These are phyloP conservation scores for Aspergillus taichungensis DNA, from an alignment of 495 filamentous ascomycete genomes.

Conservation along the genomic window DNA sequence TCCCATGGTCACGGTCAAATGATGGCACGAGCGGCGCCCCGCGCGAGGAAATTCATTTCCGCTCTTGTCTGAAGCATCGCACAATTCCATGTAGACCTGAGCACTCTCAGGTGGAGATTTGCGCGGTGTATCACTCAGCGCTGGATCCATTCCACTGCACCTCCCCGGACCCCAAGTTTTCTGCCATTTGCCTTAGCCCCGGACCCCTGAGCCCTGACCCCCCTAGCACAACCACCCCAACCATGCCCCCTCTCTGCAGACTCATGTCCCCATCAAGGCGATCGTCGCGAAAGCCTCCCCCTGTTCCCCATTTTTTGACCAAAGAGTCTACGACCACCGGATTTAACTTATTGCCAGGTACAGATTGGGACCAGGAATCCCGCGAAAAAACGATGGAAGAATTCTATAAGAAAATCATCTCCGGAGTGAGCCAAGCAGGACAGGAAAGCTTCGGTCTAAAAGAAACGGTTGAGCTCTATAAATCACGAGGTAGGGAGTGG, in stretches of 20 bases:
- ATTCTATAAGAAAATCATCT: slow-evolving; percentile 49
- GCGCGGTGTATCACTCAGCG: slow-evolving; percentile 6
- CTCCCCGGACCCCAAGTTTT: slow-evolving; percentile 1
- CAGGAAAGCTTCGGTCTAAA: slow-evolving; percentile 55
- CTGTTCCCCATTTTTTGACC: slow-evolving; percentile 45
- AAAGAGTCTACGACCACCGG: slow-evolving; percentile 59
- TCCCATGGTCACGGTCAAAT: slow-evolving; percentile 16
- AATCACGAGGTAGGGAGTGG: slow-evolving; percentile 57
- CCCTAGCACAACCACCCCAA: slow-evolving; percentile 15
- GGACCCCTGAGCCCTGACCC: slow-evolving; percentile 9
- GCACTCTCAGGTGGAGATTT: slow-evolving; percentile 1
- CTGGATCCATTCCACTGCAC: slow-evolving; percentile 3
- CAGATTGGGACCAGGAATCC: slow-evolving; percentile 65
- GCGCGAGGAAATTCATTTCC: too few species aligned
- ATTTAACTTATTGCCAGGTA: slow-evolving; percentile 32
- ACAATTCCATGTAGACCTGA: neutral
- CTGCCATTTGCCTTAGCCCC: slow-evolving; percentile 7
- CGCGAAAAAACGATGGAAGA: slow-evolving; percentile 58
- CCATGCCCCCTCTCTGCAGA: slow-evolving; percentile 8
- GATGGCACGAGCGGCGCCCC: neutral
- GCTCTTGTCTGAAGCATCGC: too few species aligned
- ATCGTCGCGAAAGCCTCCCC: slow-evolving; percentile 16
- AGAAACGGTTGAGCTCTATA: slow-evolving; percentile 60
- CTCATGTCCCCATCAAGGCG: slow-evolving; percentile 14
- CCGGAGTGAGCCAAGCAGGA: slow-evolving; percentile 51